These are phyloP conservation scores for Trichomonas gallinae DNA, from an alignment of 208 protist species.

Conservation along the genomic window DNA sequence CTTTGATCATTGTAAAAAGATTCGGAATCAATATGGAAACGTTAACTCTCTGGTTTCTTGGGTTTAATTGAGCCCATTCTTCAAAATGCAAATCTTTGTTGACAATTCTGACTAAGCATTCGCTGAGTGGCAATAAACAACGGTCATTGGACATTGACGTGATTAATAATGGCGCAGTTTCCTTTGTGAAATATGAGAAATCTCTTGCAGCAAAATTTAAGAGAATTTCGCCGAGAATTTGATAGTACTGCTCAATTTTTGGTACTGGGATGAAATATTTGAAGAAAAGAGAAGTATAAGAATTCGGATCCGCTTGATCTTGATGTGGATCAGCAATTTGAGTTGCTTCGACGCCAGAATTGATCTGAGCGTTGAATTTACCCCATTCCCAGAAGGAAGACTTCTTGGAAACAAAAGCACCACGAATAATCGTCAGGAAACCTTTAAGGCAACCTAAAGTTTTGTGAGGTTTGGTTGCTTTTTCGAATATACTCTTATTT, in stretches of 20 bases:
- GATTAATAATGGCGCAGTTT: neutral
- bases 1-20: neutral
- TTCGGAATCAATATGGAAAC: neutral
- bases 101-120: neutral
- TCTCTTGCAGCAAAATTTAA: constrained; percentile 6
- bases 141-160: neutral
- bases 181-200: neutral
- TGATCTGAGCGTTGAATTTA: neutral
- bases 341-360: neutral
- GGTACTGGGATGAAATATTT: neutral
- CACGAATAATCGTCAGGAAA: neutral
- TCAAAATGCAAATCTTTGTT: neutral
- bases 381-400: neutral
- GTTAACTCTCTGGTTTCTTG: neutral
- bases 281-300: neutral
- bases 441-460: neutral
- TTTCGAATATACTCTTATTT: neutral
- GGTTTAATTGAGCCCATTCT: neutral
- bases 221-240: neutral
- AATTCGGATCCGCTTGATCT: neutral
- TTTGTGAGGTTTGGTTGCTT: neutral
- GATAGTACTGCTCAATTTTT: neutral
- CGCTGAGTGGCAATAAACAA: neutral
- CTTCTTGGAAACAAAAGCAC: neutral
- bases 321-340: neutral